Evolutionary conservation across 495 filamentous ascomycete genomes (phyloP), one percentile per base, ranked within the genome.

Genomic region (Penicillium samsonianum): DNA sequence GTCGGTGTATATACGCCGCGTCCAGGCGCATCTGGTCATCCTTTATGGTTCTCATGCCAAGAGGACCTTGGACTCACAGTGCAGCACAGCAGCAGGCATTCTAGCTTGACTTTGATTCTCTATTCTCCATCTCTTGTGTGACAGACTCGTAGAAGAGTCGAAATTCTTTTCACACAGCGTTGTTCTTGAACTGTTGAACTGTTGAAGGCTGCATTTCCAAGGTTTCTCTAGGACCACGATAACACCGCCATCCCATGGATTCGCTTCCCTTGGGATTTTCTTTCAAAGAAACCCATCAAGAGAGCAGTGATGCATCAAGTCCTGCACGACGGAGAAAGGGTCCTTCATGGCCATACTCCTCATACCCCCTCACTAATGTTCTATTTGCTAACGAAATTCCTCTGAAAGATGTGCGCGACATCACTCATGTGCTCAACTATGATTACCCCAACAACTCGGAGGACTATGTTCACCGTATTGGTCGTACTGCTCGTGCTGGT

Each of bases 371-470:
- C 43, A 73, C 72, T 74, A 75, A 73, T 72, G 67, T 63, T 69
- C 72, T 71, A 69, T 78, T 73, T 74, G 91, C 93, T 98, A 96
- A 97, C 90, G 78, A 82, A 73, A 75, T 38, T 17, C 66, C 72
- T 62, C 56, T 67, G 44, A 96, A 98, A 98, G 94, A 98, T 87
- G 94, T 98, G 83, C 92, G 92, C 77, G 93, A 98, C 83, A 98
- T 98, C 78, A 97, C 93, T 76, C 94, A 98, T 80, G 94, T 98
- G 80, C 83, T 98, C 79, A 98, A 98, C 87, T 98, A 97, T 89
- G 94, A 98, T 77, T 96, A 96, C 74, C 94, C 94, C 72, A 97
- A 98, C 83, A 98, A 98, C 82, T 98, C 94, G 76, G 93, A 98
- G 76, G 93, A 97, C 68, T 98, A 98, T 63, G 92, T 98, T 59